Percentiles rank a stretch among this genome's conserved stretches.
These are phyloP conservation scores for Cicer judaicum DNA, from an alignment of 306 rosid species.

Conservation along the genomic window DNA sequence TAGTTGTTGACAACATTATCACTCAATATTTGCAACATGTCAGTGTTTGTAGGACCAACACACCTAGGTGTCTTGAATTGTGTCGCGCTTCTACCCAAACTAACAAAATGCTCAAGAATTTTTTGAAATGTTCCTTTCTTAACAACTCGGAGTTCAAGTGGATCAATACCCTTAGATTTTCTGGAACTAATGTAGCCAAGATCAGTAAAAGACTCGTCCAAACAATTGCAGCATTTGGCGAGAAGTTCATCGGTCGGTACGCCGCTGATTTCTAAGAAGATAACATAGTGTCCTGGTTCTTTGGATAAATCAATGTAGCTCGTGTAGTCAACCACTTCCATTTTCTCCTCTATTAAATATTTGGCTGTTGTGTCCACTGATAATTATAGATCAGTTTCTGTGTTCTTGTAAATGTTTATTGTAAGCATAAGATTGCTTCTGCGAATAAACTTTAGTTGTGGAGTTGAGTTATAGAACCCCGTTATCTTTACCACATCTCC, in stretches of 20 bases:
- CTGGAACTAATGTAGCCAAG: constrained; percentile 74
- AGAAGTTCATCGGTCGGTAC: constrained; percentile 70
- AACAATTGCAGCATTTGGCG: constrained; percentile 71
- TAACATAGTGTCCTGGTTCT: constrained; percentile 87
- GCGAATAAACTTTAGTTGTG: constrained; percentile 70
- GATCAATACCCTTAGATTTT: constrained; percentile 63
- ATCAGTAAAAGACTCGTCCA: constrained; percentile 77
- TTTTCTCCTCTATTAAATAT: constrained; percentile 65
- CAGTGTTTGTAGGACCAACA: constrained; percentile 58
- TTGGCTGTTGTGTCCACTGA: constrained; percentile 71
- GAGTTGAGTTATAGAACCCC: constrained; percentile 81
- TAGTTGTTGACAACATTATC: constrained; percentile 64
- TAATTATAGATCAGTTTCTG: constrained; percentile 77
- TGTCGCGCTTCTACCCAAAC: constrained; percentile 63
- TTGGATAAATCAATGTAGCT: constrained; percentile 66
- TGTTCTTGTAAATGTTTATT: constrained; percentile 88
- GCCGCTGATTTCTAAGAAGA: constrained; percentile 84
- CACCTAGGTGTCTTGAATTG: constrained; percentile 89
- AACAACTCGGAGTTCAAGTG: constrained; percentile 77
- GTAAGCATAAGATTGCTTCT: constrained; percentile 70
- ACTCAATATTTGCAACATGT: constrained; percentile 69
- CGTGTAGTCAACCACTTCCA: constrained; percentile 80
- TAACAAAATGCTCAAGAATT: constrained; percentile 69
- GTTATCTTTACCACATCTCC: constrained; percentile 85
- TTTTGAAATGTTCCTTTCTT: constrained; percentile 74